Evolutionary conservation across 352 stramenopile species (phyloP).

Genomic region (Salisapilia sapeloensis): DNA sequence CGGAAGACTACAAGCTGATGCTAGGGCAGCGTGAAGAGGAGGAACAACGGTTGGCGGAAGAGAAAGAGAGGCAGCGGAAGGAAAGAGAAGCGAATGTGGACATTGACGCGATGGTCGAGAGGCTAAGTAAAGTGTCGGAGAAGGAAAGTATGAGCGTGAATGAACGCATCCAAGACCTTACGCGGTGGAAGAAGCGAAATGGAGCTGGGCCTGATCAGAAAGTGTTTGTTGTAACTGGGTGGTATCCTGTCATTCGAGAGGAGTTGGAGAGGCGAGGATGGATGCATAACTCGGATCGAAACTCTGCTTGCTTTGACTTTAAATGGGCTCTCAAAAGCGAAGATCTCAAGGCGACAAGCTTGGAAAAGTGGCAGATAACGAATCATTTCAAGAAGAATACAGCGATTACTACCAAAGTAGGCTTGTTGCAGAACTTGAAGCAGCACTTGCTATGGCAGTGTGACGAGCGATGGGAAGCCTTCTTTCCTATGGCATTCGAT

Average conservation of each 20-base stretch:
- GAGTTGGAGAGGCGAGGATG: constrained; percentile 79
- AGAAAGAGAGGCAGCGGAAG: constrained; percentile 19
- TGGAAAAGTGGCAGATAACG: constrained; percentile 76
- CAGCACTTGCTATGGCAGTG: constrained; percentile 69
- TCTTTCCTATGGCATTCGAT: constrained; percentile 85
- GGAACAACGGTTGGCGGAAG: constrained; percentile 10
- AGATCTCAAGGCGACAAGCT: constrained; percentile 56
- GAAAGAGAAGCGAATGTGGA: constrained; percentile 14
- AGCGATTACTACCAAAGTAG: constrained; percentile 86
- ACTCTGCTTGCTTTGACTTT: constrained; percentile 81
- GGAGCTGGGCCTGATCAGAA: constrained; percentile 52
- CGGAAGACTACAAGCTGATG: constrained; percentile 3
- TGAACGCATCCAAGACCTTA: constrained; percentile 67
- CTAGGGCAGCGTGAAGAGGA: constrained; percentile 11
- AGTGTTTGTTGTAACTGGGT: constrained; percentile 85
- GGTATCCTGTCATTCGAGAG: constrained; percentile 84
- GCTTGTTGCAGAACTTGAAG: constrained; percentile 73
- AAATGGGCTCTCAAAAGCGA: constrained; percentile 86
- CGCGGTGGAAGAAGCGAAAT: constrained; percentile 82
- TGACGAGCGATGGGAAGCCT: constrained; percentile 50
- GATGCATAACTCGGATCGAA: constrained; percentile 72
- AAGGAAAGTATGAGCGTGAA: constrained; percentile 43
- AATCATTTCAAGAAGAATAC: constrained; percentile 87
- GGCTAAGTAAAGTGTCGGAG: constrained; percentile 58
- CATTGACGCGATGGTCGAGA: constrained; percentile 53